Evolutionary conservation across 1,284 basidiomycete species (phyloP), one percentile per base, ranked within the genome.

Genomic region (Apiotrichum sp.): DNA sequence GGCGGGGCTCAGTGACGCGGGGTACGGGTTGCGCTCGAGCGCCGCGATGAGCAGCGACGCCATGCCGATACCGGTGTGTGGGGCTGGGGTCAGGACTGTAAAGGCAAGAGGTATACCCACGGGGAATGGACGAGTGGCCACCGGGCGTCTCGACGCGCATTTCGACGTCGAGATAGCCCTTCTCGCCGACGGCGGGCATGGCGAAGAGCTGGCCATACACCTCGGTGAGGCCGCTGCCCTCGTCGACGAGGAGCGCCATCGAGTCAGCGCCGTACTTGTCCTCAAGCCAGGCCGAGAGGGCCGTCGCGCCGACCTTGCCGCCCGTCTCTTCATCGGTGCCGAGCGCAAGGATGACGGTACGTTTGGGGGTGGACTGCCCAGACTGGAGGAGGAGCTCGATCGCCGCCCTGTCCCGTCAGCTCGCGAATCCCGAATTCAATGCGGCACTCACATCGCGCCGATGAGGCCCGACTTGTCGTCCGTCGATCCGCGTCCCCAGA

Each of bases 271-370:
- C 86, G 65, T 85, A 87, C 13, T 75, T 78, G 8, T 76, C 68
- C 52, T 81, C 72, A 42, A 88, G 74, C 55, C 78, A 77, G 43
- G 75, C 58, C 16, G 78, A 78, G 46, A 87, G 73, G 39, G 6
- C 2, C 14, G 43, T 46, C 31, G 5, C 22, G 14, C 72, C 71
- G 50, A 71, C 64, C 62, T 69, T 72, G 50, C 84, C 84, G 32
- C 79, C 78, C 3, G 77, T 69, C 72, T 88, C 86, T 64, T 88
- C 87, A 64, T 88, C 86, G 56, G 83, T 83, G n/a, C 87, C 87
- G 50, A 82, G 84, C 1, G 82, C 80, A 31, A 86, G 75, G 29
- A 87, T 77, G 42, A 88, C 73, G 0, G 78, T 78, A 4, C 84
- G 79, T 13, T 76, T 72, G 0, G 83, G 84, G 39, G 76, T 62